Evolutionary conservation across 805 yeast genomes (phyloP), one percentile per base, ranked within the genome.

Genomic region (Nakazawaea wickerhamii): DNA sequence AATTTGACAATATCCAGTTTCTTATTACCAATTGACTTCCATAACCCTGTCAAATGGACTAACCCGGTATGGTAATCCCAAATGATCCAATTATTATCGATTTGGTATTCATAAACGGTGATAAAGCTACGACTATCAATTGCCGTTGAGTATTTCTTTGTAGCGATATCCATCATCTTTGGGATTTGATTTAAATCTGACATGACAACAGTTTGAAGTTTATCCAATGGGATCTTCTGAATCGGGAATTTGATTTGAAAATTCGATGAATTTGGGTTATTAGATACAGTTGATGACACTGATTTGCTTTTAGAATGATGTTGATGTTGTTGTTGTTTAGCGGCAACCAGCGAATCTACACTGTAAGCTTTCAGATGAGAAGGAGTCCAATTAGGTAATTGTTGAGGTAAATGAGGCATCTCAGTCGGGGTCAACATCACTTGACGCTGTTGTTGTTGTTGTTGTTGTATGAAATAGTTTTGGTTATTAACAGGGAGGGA

Each of bases 1-100:
- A 85, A 64, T 59, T 79, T 80, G 42, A 82, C 85, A 34, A 84
- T 83, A 57, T 84, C 93, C 3, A 91, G 87, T 60, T 84, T 86
- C 22, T 71, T 61, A 58, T 79, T 75, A 8, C 84, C 84, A 36
- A 76, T 63, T 7, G 80, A 77, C 59, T 89, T 85, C 95, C 95
- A 88, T 39, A 88, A 71, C 0, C 95, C 95, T 0, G 96, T 88
- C 39, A 88, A 70, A 53, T 86, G 95, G 9, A 88, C 95, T 57
- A 80, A 81, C 0, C 96, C 95, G 2, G 93, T 79, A 50, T 73
- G 75, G 55, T 82, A 80, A 58, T 84, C 93, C 96, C 96, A 88
- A 48, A 87, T 79, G 43, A 88, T 75, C 77, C 88, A 77, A 52
- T 84, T 83, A 45, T 71, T 77, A 50, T 81, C 80, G 44, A 85